phyloP scores from a whole-genome alignment of 345 rosid genomes.

The Angophora floribunda region DNA sequence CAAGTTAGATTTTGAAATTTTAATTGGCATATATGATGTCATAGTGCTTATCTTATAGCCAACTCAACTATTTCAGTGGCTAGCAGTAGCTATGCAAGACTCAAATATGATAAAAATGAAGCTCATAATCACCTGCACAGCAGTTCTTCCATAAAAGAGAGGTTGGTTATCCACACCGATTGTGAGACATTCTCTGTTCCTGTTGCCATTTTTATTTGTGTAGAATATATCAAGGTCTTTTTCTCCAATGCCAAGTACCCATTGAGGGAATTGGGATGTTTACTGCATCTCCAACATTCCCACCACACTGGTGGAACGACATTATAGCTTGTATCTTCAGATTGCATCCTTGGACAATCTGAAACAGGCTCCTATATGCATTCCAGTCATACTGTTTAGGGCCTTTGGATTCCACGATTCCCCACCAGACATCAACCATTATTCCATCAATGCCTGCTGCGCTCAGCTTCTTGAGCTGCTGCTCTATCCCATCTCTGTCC shows the following conservation, averaged over 20 bases:
- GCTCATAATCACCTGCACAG: constrained; percentile 38
- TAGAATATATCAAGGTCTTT: constrained; percentile 57
- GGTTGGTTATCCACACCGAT: constrained; percentile 61
- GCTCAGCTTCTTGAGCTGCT: constrained; percentile 54
- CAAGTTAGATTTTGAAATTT: background rate
- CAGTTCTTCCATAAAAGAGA: constrained; percentile 52
- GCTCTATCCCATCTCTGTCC: constrained; percentile 21
- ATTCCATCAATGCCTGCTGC: constrained; percentile 67
- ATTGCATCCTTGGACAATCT: constrained; percentile 29
- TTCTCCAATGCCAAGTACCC: constrained; percentile 54
- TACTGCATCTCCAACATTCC: constrained; percentile 73
- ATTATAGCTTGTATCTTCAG: constrained; percentile 70
- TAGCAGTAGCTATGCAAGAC: background rate
- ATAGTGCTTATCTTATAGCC: background rate
- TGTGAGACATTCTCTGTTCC: constrained; percentile 60
- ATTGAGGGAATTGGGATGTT: constrained; percentile 69
- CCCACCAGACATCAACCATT: constrained; percentile 92
- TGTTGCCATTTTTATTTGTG: constrained; percentile 44
- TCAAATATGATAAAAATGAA: background rate
- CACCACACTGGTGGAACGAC: constrained; percentile 91
- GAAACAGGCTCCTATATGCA: constrained; percentile 62
- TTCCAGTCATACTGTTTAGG: constrained; percentile 62
- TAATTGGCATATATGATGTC: background rate
- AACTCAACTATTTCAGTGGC: background rate
- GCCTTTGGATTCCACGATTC: constrained; percentile 55